Base-by-base conservation (phyloP, 352 stramenopile species). In the Phytopythium oedochilum region DNA sequence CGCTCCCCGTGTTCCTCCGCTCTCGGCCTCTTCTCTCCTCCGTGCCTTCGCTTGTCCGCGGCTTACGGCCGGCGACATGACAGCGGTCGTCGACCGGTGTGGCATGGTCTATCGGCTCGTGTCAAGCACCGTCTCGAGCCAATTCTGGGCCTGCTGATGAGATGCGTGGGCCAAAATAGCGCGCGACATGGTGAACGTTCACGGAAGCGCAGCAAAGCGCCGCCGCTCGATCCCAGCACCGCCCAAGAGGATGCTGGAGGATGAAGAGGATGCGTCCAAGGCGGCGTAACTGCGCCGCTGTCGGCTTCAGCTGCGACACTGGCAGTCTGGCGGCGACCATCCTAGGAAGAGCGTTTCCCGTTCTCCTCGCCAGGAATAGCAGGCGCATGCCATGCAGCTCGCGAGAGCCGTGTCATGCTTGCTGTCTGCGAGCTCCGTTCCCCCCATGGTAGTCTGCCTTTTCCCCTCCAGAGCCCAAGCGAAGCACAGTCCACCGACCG, bases 1-100 rank as follows among this genome's bases (percentile, higher is more conserved):
- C 73, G 63, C 63, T 68, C 80, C 57, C 52, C 11, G 32, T 36
- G 32, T 36, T 11, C 32, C 32, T 11, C 32, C n/a, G n/a, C n/a
- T n/a, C n/a, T n/a, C n/a, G n/a, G n/a, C n/a, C n/a, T n/a, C n/a
- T 52, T 6, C 26, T 39, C 29, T 39, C 7, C 8, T n/a, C 28
- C 28, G 29, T 52, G 25, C 11, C 22, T 52, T 20, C 22, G n/a
- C n/a, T n/a, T n/a, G n/a, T n/a, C n/a, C n/a, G n/a, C n/a, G n/a
- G n/a, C n/a, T n/a, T n/a, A n/a, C n/a, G n/a, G n/a, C n/a, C n/a
- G n/a, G n/a, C n/a, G n/a, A n/a, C n/a, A n/a, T n/a, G n/a, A n/a
- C n/a, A n/a, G n/a, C n/a, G n/a, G n/a, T n/a, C n/a, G n/a, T n/a
- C n/a, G n/a, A n/a, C n/a, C n/a, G n/a, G n/a, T n/a, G 23, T 45